Base-by-base conservation (phyloP, 2,329 filamentous ascomycete genomes). In the Diaporthe sp. region DNA sequence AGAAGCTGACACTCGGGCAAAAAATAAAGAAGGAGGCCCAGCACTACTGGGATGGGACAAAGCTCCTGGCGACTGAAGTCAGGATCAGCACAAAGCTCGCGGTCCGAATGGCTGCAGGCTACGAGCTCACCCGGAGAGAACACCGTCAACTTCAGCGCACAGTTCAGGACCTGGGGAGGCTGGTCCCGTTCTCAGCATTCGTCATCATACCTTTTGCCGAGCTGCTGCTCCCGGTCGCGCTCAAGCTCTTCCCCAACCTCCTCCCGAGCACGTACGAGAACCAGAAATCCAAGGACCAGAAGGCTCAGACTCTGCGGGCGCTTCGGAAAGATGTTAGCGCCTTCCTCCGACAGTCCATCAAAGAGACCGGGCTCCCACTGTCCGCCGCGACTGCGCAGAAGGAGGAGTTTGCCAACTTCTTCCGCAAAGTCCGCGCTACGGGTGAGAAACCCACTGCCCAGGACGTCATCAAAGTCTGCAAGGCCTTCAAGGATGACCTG, bases 11-110 rank as follows among this genome's bases (percentile, higher is more conserved):
- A 0, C 67, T 98, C 1, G 93, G 92, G 84, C 94, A 98, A 83
- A 97, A 96, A 86, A 92, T 99, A 81, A 99, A 98, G 89, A 96
- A 97, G 84, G 97, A 99, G 85, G 89, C 89, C 19, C 91, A 93
- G 76, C 97, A 99, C 84, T 99, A 99, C 86, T 98, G 97, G 96
- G 97, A 99, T 85, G 97, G 97, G 75, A 98, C 95, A 38, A 99
- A 99, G 85, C 88, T 99, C 80, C 88, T 99, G 78, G 96, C 93
- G 30, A 94, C 95, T 2, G 97, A 99, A 85, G 92, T 98, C 82
- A 95, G 88, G 84, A 99, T 99, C 83, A 98, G 96, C 83, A 95
- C 94, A 76, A 93, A 93, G 77, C 87, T 99, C 78, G 97, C 96
- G 8, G 84, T 98, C 83, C 98, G 98, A 88, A 99, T 99, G 97